These are phyloP conservation scores for Rugonectria rugulosa DNA, from an alignment of 2,329 filamentous ascomycete genomes.

Conservation along the genomic window DNA sequence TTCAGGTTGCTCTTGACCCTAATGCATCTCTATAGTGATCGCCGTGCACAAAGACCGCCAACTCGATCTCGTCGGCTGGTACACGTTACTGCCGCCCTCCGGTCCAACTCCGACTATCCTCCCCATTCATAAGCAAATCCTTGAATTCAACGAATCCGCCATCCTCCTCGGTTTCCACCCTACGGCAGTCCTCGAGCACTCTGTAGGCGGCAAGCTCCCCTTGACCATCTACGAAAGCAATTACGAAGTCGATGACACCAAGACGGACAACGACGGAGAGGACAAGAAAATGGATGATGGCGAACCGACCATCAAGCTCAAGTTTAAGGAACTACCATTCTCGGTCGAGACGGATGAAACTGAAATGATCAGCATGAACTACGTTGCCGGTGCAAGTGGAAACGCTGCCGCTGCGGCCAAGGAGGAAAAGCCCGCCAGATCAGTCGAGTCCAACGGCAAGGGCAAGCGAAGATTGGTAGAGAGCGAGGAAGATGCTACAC, in stretches of 20 bases:
- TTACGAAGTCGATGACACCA: conserved; percentile 72
- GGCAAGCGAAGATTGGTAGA: conserved; percentile 57
- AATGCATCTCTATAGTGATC: conserved; percentile 67
- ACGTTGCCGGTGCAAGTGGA: conserved; percentile 83
- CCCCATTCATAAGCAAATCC: conserved; percentile 79
- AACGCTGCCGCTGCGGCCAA: conserved; percentile 68
- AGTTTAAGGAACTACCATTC: conserved; percentile 85
- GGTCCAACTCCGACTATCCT: conserved; percentile 76
- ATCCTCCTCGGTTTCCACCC: conserved; percentile 89
- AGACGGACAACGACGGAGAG: conserved; percentile 59
- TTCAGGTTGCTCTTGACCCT: background rate
- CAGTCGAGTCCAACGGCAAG: conserved; percentile 59
- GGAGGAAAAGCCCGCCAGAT: conserved; percentile 51
- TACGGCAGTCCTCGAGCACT: conserved; percentile 58
- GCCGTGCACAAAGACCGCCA: conserved; percentile 85
- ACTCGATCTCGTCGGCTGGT: conserved; percentile 92
- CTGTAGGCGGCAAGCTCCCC: conserved; percentile 81
- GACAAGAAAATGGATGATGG: conserved; percentile 77
- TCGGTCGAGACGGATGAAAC: conserved; percentile 93
- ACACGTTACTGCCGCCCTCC: conserved; percentile 75
- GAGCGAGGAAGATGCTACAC: conserved; percentile 37
- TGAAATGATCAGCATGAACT: conserved; percentile 97
- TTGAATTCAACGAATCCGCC: conserved; percentile 84
- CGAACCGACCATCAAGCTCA: conserved; percentile 65
- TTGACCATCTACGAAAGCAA: conserved; percentile 90